Base-by-base conservation (phyloP, 208 protist species). In the Acanthamoeba castellanii region DNA sequence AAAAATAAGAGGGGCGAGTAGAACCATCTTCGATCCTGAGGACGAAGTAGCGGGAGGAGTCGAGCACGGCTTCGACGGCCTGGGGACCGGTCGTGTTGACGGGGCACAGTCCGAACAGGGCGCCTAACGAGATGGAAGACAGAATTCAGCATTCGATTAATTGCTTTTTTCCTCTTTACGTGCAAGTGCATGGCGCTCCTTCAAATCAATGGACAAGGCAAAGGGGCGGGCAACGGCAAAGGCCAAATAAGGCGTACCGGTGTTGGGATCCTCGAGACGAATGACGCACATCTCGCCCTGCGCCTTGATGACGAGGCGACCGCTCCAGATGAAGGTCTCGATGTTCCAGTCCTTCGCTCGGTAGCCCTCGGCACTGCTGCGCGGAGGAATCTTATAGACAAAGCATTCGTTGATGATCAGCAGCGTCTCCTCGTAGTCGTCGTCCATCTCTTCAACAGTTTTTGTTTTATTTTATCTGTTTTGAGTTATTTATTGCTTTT, bases 331-430 rank as follows among this genome's bases (percentile, higher is more conserved):
- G 74, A 93, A 95, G 50, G 95, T 94, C 45, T 95, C 59, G 30
- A 88, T 78, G 78, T 95, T 94, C 96, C 96, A 97, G 87, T 97
- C 96, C 42, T 92, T 81, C 68, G 95, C 95, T 84, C 95, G 93
- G 72, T 96, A 96, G 22, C 96, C 96, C 50, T 66, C 82, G 9
- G 95, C 92, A 82, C 18, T 66, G 55, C 95, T 82, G 47, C 93
- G 85, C 45, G 96, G 96, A 18, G 87, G 87, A 90, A 97, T 96
- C 70, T 94, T 95, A 85, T 97, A 97, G 25, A 97, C 96, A 90
- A 97, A 97, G 94, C 96, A 97, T 95, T 97, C 95, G 30, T 95
- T 95, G 27, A 97, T 94, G 18, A 97, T 66, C 32, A 97, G 66
- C 22, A 97, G 66, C 32, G 96, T 97, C 66, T 96, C 85, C 84